Base-by-base conservation (phyloP, 179 eudicot genomes). In the Silene coronaria region DNA sequence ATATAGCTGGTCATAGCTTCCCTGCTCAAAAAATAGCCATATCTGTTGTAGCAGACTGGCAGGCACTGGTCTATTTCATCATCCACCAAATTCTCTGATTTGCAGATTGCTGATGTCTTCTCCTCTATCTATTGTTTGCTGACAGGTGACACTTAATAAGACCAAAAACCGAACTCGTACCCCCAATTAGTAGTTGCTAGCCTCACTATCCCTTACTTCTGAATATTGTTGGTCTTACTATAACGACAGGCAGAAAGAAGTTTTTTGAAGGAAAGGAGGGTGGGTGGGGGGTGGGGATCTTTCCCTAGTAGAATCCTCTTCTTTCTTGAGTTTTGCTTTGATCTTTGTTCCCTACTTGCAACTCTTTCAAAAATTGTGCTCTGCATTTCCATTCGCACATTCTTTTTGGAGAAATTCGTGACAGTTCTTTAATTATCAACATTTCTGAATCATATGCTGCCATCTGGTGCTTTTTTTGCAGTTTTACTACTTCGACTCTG, bases 401-500 rank as follows among this genome's bases (percentile, higher is more conserved):
- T 5, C 3, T 7, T 71, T 45, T 48, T 17, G 12, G 22, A 6
- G 36, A 9, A 27, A 24, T 42, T 14, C 9, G 0, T 32, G 14
- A 2, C 16, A 16, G 8, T 32, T 48, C 13, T 28, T 21, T 57
- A 28, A 28, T 32, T 67, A 21, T 32, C 32, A 51, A 11, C 67
- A 21, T 67, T 38, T 46, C 32, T 28, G 34, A 30, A 11, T 60
- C 32, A 32, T 30, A 46, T 63, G 23, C 45, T 26, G 60, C 23
- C 30, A 6, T 69, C 4, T 32, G 73, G 28, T 70, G 21, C 12
- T 38, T 38, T 80, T 45, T 77, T 71, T 75, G 51, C 90, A 95
- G 97, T 95, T 90, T 81, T 91, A 86, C 84, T 95, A 95, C 85
- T 95, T 95, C 70, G 99, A 95, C 71, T 95, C 99, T 2, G 78